Evolutionary conservation across 1,139 yeast species (phyloP), one percentile per base, ranked within the genome.

Genomic region (Pichia sp.): DNA sequence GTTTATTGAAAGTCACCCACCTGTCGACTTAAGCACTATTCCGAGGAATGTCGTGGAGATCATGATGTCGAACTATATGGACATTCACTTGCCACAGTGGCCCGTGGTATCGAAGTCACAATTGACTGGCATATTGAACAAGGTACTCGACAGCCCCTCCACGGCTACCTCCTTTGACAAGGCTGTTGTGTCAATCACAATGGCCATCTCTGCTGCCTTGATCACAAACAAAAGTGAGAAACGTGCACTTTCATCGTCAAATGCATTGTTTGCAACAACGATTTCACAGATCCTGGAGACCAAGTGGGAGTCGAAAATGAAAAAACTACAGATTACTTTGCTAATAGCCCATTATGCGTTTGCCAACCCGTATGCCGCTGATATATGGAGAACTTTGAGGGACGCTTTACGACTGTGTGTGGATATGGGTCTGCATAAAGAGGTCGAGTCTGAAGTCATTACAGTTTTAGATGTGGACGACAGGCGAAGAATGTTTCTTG

Each of bases 301-400:
- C 4, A 23, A 42, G 6, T 59, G 59, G 59, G 45, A 50, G 3
- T 43, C 50, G 12, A 56, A 58, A 34, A 43, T 59, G 43, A 7
- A 47, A 16, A 58, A 59, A 30, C 44, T 60, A 13, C 58, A 60
- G 41, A 44, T 56, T 3, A 46, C 48, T 2, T 42, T 59, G n/a
- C 44, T 60, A 1, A 53, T 58, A 6, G 59, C 61, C 3, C 62
- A 60, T 49, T 59, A 60, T 49, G 59, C 58, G 6, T 58, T 60
- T 55, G 61, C 60, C 2, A 60, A 60, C 40, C 62, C 62, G 12
- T 59, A 52, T 42, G 62, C 61, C 3, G 62, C 60, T 9, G 55
- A 60, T 45, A 47, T 58, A 10, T 59, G 59, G 60, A 45, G 46
- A 44, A 31, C 58, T 5, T 37, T 59, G 12, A 31, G 61, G 30